Evolutionary conservation across 1,284 basidiomycete genomes (phyloP).

Genomic region (Tilletia indica): DNA sequence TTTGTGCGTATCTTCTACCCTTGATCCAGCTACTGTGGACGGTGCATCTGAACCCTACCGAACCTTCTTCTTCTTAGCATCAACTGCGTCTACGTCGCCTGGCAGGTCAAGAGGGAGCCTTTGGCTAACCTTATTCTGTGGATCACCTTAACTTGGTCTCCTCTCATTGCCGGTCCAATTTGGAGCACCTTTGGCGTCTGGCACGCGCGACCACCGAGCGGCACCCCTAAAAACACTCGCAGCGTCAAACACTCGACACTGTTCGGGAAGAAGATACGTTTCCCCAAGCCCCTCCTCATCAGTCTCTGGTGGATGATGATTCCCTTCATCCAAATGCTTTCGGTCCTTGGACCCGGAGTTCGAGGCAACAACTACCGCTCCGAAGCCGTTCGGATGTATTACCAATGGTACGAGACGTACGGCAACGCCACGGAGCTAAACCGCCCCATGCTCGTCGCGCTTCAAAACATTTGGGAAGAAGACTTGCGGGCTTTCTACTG

Average conservation of each 20-base stretch:
- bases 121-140: not conserved
- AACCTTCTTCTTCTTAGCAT: not conserved
- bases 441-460: not conserved
- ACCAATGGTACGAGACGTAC: not conserved
- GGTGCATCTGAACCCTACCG: not conserved
- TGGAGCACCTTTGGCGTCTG: constrained; percentile 14
- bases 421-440: constrained; percentile 1
- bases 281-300: constrained; percentile 5
- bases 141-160: constrained; percentile 10
- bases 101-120: not conserved
- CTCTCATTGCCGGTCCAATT: constrained; percentile 7
- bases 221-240: not conserved
- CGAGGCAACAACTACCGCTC: not conserved
- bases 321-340: not conserved
- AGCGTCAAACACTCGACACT: not conserved
- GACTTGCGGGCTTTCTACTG: constrained; percentile 3
- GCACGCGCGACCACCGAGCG: not conserved
- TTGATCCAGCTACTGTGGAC: not conserved
- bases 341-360: not conserved
- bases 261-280: not conserved
- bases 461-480: not conserved
- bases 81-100: not conserved
- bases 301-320: not conserved
- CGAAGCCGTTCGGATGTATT: not conserved
- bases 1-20: not conserved